Base-by-base conservation (phyloP, 768 basidiomycete species). In the Mycena polygramma region DNA sequence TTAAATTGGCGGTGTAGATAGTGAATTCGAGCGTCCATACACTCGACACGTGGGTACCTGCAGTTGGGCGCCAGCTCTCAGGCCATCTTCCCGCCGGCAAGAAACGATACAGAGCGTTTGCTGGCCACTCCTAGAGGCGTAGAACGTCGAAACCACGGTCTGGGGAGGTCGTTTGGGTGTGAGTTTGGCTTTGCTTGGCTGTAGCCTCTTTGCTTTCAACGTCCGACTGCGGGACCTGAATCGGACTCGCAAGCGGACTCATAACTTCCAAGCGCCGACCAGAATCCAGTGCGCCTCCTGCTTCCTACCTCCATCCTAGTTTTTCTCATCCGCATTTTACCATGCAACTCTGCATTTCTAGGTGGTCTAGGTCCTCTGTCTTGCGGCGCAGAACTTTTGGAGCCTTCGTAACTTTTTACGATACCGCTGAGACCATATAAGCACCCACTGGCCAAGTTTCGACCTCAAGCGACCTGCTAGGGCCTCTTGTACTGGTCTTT, bases 201-300 rank as follows among this genome's bases (percentile, higher is more conserved):
- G 6, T 10, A 55, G 63, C 53, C 20, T 54, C 30, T 48, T 5
- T 2, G 36, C 49, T 55, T 68, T 68, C 54, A 68, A 49, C 43
- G 26, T 37, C 67, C 67, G 67, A 68, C 41, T 3, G 52, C 63
- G 63, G 68, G 51, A 64, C 63, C 63, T 58, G 51, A 49, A 60
- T 51, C 68, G 68, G 68, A 64, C 62, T 60, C 63, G 1, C 62
- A 49, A 59, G 62, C 68, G 68, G 68, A 64, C 68, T 39, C 63
- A 2, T 26, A 69, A 69, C 46, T 69, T 22, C 55, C 57, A 69
- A 49, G 63, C 63, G 58, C 58, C 53, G 26, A 36, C 69, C 57
- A 46, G 60, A 60, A 55, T 45, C 35, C n/a, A 39, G 57, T 57
- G 37, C 30, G 43, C 20, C 19, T 57, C 41, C 41, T 63, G 61